Conservation (phyloP, 768 basidiomycete genomes). For the Mycena maculata region DNA sequence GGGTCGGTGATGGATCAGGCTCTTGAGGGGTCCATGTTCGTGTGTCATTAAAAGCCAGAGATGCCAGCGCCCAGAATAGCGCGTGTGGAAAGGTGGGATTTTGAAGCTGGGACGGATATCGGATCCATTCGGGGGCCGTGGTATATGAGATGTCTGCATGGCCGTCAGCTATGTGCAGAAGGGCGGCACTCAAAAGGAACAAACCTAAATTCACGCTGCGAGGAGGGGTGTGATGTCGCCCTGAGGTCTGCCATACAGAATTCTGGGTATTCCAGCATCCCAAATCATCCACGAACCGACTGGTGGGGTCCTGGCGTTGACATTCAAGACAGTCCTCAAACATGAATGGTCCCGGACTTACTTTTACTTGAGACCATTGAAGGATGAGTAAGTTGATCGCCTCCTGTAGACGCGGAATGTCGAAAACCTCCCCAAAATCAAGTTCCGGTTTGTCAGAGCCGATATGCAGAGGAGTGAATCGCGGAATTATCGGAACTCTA, state of each 20-base stretch:
- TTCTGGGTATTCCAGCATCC: neutral
- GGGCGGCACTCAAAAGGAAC: constrained; percentile 37
- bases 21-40: neutral
- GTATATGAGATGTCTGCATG: constrained; percentile 39
- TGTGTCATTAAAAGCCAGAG: constrained; percentile 30
- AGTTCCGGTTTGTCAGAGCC: constrained; percentile 18
- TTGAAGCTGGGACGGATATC: constrained; percentile 26
- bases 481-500: neutral
- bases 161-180: constrained; percentile 32
- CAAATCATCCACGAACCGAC: neutral
- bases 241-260: neutral
- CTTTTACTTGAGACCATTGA: constrained; percentile 53
- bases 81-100: constrained; percentile 12
- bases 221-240: neutral
- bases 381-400: constrained; percentile 44
- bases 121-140: constrained; percentile 28
- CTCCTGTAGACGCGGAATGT: constrained; percentile 43
- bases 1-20: constrained; percentile 15
- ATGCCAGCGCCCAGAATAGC: constrained; percentile 36
- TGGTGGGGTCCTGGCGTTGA: neutral
- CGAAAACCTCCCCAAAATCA: constrained; percentile 48
- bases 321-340: neutral
- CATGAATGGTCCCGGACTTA: constrained; percentile 18
- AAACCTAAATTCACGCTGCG: constrained; percentile 26
- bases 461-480: neutral